A percentile compares a stretch with the other conserved stretches of the same genome.
These are phyloP conservation scores for Guillardia theta DNA, from an alignment of 78 protist species.

Conservation along the genomic window DNA sequence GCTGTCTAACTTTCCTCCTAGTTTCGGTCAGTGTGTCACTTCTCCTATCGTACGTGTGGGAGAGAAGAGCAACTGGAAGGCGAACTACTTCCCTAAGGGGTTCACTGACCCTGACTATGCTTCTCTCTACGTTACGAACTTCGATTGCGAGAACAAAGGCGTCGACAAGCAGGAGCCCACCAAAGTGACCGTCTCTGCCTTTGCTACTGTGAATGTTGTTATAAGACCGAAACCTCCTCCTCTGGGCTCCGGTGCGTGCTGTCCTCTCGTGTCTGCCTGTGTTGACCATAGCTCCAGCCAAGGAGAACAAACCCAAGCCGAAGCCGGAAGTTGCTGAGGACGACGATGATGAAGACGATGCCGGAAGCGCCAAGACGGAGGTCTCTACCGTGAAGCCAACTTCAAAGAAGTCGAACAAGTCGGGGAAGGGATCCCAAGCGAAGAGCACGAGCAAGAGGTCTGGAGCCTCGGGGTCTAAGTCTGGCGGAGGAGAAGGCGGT, in stretches of 20 bases:
- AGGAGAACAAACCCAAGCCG: neutral
- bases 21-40: too few species aligned
- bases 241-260: neutral
- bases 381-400: neutral
- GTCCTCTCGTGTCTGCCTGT: neutral
- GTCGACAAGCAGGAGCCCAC: neutral
- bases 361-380: neutral
- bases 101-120: slow-evolving; percentile 24
- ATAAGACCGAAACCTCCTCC: neutral
- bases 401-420: neutral
- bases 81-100: neutral
- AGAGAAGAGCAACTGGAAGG: neutral
- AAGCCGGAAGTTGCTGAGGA: neutral
- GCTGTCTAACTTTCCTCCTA: too few species aligned
- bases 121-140: neutral
- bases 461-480: neutral
- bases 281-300: neutral
- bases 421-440: neutral
- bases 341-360: neutral
- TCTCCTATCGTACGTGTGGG: neutral
- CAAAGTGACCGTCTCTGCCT: neutral
- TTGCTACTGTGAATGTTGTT: neutral
- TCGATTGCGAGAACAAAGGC: neutral
- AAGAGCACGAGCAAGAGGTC: neutral
- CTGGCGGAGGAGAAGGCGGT: neutral